Evolutionary conservation across 2,329 filamentous ascomycete genomes (phyloP), one percentile per base, ranked within the genome.

Genomic region (Parastagonospora avenae): DNA sequence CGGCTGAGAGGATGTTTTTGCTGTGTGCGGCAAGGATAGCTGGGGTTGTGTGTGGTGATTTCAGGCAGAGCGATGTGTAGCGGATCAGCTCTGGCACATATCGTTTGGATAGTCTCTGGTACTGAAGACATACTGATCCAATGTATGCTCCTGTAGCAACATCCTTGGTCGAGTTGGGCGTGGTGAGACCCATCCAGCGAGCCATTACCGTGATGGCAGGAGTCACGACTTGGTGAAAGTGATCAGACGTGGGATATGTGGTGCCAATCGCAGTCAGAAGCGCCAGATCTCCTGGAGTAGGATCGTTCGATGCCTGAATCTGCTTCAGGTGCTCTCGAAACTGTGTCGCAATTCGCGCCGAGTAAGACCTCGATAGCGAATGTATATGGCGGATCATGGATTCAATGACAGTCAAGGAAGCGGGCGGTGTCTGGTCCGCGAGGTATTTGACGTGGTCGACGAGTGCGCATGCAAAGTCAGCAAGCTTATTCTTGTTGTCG

Each of bases 161-260:
- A 60, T 94, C 89, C 7, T 81, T 76, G 4, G 91, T 74, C 7
- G 77, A 79, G 37, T 84, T 79, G 0, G 91, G 86, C 0, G 87
- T 80, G 48, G 86, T 91, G 62, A 96, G 86, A 1, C 89, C 91
- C 24, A 99, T 81, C 74, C 90, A 97, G 47, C 91, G 85, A 10
- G 84, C 84, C 74, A 97, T 90, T n/a, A 87, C 83, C 4, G 97
- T 84, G 74, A 91, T 89, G 0, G 93, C 89, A 2, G 94, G 94
- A 1, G 94, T 99, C 35, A 91, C 89, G 31, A 97, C 91, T 63
- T 94, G 89, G 66, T 99, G 94, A 74, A 97, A 99, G 75, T 97
- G 92, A 74, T 99, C 94, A 0, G 92, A 97, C 0, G 94, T 96
- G 4, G 94, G 92, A 67, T 96, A 99, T 46, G 95, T 89, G 2